Base-by-base conservation (phyloP, 495 filamentous ascomycete genomes). In the Penicillium dipodomyicola region DNA sequence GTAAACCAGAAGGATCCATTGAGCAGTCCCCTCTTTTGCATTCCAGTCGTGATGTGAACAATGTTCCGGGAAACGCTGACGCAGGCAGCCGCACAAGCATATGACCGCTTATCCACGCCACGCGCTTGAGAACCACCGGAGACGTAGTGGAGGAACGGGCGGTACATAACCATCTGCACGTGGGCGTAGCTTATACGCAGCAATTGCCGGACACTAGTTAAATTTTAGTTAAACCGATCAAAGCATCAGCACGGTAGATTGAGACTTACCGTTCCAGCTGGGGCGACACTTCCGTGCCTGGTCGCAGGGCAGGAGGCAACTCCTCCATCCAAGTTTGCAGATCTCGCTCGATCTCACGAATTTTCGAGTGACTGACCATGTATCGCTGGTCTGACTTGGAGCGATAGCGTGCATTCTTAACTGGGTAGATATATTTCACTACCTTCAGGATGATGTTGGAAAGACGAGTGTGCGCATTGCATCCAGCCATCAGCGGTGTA, bases 1-100 rank as follows among this genome's bases (percentile, higher is more conserved):
- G 88, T 89, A 63, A 96, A 97, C 94, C 94, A 98, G 73, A 92
- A 96, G 0, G 92, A 89, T 0, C 94, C 94, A 62, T 89, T 88
- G 22, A 98, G 80, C 11, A 95, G 77, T 0, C 86, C 87, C 60
- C 85, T 81, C 64, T 86, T 88, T 58, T 92, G 90, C 84, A 97
- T 97, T 60, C 94, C 88, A 27, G 84, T 84, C 3, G 88, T 90
- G 56, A 96, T 94, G 69, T 96, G 93, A 33, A 97, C 84, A 54
- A 98, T 94, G 64, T 96, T 97, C 25, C 94, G 84, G 19, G 92
- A 92, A 2, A 96, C 90, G 62, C 86, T 90, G 51, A 98, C 87
- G 56, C 90, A 94, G 4, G 91, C 90, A n/a, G 91, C 88, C 7
- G 91, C 94, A 65, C 93, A 97, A 30, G 87, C 90, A 69, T 93